Base-by-base conservation (phyloP, 164 flowering plant genomes). In the grape (Vitis vinifera) region DNA sequence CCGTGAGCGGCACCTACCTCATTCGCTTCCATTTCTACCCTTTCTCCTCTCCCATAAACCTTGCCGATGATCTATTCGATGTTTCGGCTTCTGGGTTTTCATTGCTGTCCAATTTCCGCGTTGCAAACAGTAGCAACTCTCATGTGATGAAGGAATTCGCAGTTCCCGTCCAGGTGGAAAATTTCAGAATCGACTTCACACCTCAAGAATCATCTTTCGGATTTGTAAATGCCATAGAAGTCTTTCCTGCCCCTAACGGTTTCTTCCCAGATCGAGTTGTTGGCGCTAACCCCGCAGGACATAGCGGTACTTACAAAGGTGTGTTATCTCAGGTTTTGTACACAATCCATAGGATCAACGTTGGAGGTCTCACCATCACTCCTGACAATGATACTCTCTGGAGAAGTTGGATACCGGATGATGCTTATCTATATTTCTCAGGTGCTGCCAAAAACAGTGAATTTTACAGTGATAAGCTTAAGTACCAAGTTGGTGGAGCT, bases 151-250 rank as follows among this genome's bases (percentile, higher is more conserved):
- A 65, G 8, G 77, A 74, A n/a, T 74, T 74, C 29, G 7, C 64
- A 19, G 50, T 74, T 47, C 27, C 27, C 27, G 27, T 23, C 27
- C 27, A 23, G 27, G 27, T 23, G 27, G 27, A 23, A 23, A 23
- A 23, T 23, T 23, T 23, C 27, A 2, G 10, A 14, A 51, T 68
- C 48, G 23, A 48, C 19, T 67, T 72, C 63, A 16, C 9, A n/a
- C 75, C 72, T 3, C 19, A 55, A n/a, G 47, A 44, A 13, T 12
- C 50, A 11, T 17, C 51, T n/a, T 52, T 72, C 3, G 72, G 68
- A 10, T 73, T 62, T 51, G 65, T 73, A 15, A 73, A 73, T 44
- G 76, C 72, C 4, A 73, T 73, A 9, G 76, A 73, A 51, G 51
- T 63, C 3, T 68, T 74, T 14, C 17, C 51, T 23, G 51, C 47